These are phyloP conservation scores for Pseudocercospora ulei DNA, from an alignment of 2,329 filamentous ascomycete species.

Conservation along the genomic window DNA sequence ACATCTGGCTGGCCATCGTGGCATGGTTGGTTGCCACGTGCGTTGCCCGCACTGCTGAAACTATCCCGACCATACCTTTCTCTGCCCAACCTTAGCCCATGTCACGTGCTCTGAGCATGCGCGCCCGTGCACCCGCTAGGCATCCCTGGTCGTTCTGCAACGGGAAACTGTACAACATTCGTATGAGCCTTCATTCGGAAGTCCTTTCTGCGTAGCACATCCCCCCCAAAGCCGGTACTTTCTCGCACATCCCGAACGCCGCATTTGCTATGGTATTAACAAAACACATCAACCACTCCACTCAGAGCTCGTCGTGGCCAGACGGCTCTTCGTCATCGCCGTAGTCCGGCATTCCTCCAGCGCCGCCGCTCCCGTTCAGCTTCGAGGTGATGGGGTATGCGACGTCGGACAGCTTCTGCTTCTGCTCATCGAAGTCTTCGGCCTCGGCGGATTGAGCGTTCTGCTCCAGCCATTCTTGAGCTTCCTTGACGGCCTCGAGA, in stretches of 20 bases:
- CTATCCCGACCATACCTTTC: too few relatives aligned
- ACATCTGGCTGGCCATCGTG: too few relatives aligned
- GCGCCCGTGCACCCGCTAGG: too few relatives aligned
- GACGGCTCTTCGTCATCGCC: conserved; percentile 56
- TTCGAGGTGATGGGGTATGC: conserved; percentile 99
- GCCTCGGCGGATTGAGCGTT: conserved; percentile 73
- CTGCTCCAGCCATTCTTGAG: conserved; percentile 93
- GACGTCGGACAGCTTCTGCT: conserved; percentile 94
- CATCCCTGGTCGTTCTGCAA: too few relatives aligned
- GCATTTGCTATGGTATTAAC: conserved; percentile 13
- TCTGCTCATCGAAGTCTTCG: conserved; percentile 98
- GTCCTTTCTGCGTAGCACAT: conserved; percentile 22
- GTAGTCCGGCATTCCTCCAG: conserved; percentile 50
- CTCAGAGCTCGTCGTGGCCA: conserved; percentile 45
- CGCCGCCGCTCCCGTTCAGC: conserved; percentile 59
- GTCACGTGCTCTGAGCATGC: background rate
- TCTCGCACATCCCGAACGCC: conserved; percentile 11
- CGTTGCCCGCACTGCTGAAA: too few relatives aligned
- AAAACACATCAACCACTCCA: conserved; percentile 3
- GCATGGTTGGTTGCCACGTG: too few relatives aligned
- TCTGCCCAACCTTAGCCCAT: too few relatives aligned
- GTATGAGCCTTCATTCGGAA: too few relatives aligned
- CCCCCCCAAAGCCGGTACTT: conserved; percentile 12
- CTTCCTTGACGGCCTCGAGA: conserved; percentile 92
- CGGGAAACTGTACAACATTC: too few relatives aligned